A percentile compares a stretch with the other conserved stretches of the same genome.
phyloP scores from a whole-genome alignment of 768 basidiomycete species.

The Rhodotorula taiwanensis region DNA sequence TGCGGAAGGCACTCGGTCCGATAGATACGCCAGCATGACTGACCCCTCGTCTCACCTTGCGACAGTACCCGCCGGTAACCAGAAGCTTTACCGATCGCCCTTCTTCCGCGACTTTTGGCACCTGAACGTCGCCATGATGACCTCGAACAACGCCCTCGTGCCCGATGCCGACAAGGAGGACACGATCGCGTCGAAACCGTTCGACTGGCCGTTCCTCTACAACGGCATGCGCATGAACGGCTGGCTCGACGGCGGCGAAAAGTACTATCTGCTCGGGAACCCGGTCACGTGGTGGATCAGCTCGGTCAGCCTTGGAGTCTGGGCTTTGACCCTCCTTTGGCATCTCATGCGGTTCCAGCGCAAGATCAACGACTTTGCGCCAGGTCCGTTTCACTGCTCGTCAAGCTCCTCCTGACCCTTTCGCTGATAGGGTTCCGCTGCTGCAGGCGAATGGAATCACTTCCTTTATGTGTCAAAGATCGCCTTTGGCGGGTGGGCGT shows the following conservation, averaged over 20 bases:
- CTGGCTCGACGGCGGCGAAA: conserved; percentile 77
- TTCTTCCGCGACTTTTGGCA: conserved; percentile 98
- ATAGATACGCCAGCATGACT: too few relatives aligned
- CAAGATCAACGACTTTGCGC: conserved; percentile 84
- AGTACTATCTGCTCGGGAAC: conserved; percentile 85
- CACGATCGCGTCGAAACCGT: conserved; percentile 84
- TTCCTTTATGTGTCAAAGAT: conserved; percentile 88
- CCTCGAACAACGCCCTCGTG: conserved; percentile 94
- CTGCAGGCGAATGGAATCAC: conserved; percentile 80
- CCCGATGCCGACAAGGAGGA: conserved; percentile 99
- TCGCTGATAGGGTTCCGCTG: neutral
- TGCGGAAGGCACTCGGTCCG: too few relatives aligned
- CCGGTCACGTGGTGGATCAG: conserved; percentile 88
- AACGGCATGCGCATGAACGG: conserved; percentile 95
- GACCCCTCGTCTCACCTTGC: conserved; percentile 12
- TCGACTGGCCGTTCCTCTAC: conserved; percentile 87
- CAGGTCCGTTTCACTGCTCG: conserved; percentile 53
- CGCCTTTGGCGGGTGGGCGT: conserved; percentile 80
- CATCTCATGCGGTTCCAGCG: conserved; percentile 79
- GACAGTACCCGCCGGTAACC: conserved; percentile 77
- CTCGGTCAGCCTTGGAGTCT: conserved; percentile 58
- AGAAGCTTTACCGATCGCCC: conserved; percentile 77
- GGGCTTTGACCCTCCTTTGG: conserved; percentile 52
- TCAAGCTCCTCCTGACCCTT: neutral
- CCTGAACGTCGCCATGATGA: conserved; percentile 99